Conservation (phyloP, 495 filamentous ascomycete genomes). For the Bacidia gigantensis region DNA sequence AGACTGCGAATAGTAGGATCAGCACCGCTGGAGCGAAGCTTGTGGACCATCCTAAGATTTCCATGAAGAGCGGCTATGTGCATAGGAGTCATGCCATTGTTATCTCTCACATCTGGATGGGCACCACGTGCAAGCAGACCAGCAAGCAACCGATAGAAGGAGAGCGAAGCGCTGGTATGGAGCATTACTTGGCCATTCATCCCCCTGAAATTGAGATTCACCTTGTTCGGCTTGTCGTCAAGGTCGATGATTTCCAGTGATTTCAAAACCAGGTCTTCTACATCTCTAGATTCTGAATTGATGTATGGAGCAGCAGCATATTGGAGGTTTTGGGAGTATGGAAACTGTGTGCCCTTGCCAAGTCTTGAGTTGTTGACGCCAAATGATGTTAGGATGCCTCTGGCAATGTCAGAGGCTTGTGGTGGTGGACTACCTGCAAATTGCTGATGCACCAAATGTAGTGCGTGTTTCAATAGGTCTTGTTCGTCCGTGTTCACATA, state of each 20-base stretch:
- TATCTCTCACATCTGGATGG: slow-evolving; percentile 59
- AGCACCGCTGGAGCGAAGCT: slow-evolving; percentile 58
- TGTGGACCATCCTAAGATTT: slow-evolving; percentile 59
- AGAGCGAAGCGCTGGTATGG: slow-evolving; percentile 65
- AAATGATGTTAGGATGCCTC: slow-evolving; percentile 33
- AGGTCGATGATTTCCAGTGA: slow-evolving; percentile 67
- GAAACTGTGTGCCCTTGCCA: neutral
- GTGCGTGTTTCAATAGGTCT: slow-evolving; percentile 47
- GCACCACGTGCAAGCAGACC: slow-evolving; percentile 70
- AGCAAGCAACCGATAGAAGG: slow-evolving; percentile 64
- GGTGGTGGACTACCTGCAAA: slow-evolving; percentile 39
- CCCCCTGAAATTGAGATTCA: slow-evolving; percentile 48
- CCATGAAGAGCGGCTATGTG: slow-evolving; percentile 71
- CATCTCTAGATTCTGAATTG: slow-evolving; percentile 28
- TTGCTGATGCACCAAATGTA: slow-evolving; percentile 43
- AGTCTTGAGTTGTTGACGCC: slow-evolving; percentile 14
- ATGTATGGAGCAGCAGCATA: slow-evolving; percentile 13
- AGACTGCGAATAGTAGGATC: slow-evolving; percentile 57
- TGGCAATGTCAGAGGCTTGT: slow-evolving; percentile 33
- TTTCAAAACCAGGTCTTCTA: slow-evolving; percentile 60
- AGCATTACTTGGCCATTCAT: slow-evolving; percentile 66
- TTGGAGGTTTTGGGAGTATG: slow-evolving; percentile 10
- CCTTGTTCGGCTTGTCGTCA: slow-evolving; percentile 53
- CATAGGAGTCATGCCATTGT: slow-evolving; percentile 70
- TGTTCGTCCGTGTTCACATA: slow-evolving; percentile 72